A percentile compares a stretch with the other conserved stretches of the same genome.
These are phyloP conservation scores for Dichomitus squalens DNA, from an alignment of 1,284 basidiomycete genomes.

Conservation along the genomic window DNA sequence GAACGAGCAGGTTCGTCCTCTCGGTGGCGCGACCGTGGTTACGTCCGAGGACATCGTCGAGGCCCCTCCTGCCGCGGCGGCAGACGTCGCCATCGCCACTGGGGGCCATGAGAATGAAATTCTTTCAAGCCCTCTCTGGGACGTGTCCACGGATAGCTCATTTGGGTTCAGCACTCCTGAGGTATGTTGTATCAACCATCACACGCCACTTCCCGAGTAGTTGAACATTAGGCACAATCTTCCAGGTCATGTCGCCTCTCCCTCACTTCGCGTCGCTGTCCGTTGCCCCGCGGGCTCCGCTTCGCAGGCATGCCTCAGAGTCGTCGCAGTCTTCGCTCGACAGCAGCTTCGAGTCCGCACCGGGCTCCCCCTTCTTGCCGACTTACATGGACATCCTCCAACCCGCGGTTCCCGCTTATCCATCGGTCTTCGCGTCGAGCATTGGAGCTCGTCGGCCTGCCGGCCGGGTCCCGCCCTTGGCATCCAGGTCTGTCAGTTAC, in stretches of 20 bases:
- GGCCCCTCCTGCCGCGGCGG: conserved; percentile 14
- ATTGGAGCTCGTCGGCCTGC: conserved; percentile 16
- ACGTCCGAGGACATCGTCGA: conserved; percentile 18
- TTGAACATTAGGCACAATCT: conserved; percentile 20
- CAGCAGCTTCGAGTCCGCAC: conserved; percentile 53
- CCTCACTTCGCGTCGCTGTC: conserved; percentile 53
- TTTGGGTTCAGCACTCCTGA: conserved; percentile 23
- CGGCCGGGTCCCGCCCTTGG: conserved; percentile 11
- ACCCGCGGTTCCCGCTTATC: conserved; percentile 19
- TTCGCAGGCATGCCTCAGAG: conserved; percentile 41
- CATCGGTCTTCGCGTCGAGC: conserved; percentile 20
- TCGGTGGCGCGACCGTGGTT: conserved; percentile 3
- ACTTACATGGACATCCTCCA: conserved; percentile 30
- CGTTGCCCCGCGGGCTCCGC: conserved; percentile 52
- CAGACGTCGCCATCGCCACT: conserved; percentile 7
- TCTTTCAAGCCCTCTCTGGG: conserved; percentile 21
- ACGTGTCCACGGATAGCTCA: conserved; percentile 21
- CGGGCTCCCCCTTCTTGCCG: conserved; percentile 45
- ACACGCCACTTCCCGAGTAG: conserved; percentile 16
- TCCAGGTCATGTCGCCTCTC: conserved; percentile 36
- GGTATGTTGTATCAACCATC: conserved; percentile 21
- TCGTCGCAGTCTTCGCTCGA: conserved; percentile 58
- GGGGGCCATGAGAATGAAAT: conserved; percentile 16
- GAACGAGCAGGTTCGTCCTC: conserved; percentile 21
- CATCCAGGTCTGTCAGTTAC: conserved; percentile 28